These are phyloP conservation scores for Isabelozyma heimii DNA, from an alignment of 805 yeast species.

Conservation along the genomic window DNA sequence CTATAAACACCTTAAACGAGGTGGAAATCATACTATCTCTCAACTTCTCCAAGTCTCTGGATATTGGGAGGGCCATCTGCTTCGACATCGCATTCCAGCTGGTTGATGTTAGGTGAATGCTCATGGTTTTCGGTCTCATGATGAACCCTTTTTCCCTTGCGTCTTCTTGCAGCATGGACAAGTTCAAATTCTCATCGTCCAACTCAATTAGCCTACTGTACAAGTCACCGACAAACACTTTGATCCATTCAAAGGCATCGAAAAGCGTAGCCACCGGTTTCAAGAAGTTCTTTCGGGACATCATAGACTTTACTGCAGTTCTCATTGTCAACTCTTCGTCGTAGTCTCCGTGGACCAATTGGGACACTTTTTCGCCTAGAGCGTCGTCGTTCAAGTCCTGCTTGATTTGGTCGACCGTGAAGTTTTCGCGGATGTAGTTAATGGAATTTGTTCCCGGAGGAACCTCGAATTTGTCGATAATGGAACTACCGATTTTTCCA, in stretches of 20 bases:
- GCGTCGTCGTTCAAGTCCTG: constrained; percentile 34
- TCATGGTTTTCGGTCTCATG: constrained; percentile 55
- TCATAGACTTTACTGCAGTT: constrained; percentile 78
- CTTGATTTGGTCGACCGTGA: constrained; percentile 25
- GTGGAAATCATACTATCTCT: constrained; percentile 20
- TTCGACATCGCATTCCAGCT: constrained; percentile 29
- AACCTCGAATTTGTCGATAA: constrained; percentile 48
- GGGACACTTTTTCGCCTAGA: constrained; percentile 54
- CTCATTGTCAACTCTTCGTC: constrained; percentile 54
- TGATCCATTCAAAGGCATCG: constrained; percentile 76
- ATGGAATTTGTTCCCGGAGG: constrained; percentile 47
- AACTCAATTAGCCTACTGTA: constrained; percentile 67
- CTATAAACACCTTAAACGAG: constrained; percentile 41
- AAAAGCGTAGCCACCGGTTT: constrained; percentile 46
- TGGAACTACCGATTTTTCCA: constrained; percentile 74
- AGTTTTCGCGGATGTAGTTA: constrained; percentile 48
- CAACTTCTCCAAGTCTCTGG: constrained; percentile 36
- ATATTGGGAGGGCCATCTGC: constrained; percentile 39
- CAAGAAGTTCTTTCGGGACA: constrained; percentile 78
- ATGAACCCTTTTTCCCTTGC: constrained; percentile 21
- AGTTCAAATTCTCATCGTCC: constrained; percentile 57
- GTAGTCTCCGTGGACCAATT: constrained; percentile 63
- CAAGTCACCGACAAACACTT: constrained; percentile 79
- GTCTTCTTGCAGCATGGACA: constrained; percentile 18
- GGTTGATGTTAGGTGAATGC: constrained; percentile 32